phyloP scores from a whole-genome alignment of 2,329 filamentous ascomycete species.

The Colletotrichum plurivorum region DNA sequence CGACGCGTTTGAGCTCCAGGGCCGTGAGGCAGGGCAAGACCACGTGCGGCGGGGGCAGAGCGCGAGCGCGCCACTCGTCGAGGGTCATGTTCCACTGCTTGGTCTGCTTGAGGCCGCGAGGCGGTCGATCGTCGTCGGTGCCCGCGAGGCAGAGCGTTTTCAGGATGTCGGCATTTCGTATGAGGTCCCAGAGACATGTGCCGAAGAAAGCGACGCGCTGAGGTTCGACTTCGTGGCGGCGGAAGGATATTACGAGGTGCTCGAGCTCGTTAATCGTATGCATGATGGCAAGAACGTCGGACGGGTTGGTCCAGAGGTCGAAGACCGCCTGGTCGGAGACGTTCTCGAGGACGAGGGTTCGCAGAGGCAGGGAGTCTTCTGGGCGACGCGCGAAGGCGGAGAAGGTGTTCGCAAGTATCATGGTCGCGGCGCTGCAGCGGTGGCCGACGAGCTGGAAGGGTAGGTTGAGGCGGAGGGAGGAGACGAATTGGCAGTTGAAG shows the following conservation, averaged over 20 bases:
- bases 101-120: constrained; percentile 55
- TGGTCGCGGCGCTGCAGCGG: constrained; percentile 61
- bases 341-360: constrained; percentile 65
- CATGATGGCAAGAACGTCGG: constrained; percentile 65
- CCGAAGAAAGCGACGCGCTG: constrained; percentile 53
- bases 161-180: constrained; percentile 60
- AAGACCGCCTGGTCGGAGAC: constrained; percentile 63
- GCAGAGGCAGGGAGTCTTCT: constrained; percentile 58
- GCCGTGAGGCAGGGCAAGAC: constrained; percentile 55
- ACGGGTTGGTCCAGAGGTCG: constrained; percentile 65
- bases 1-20: constrained; percentile 60
- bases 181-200: constrained; percentile 64
- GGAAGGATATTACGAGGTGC: constrained; percentile 62
- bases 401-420: constrained; percentile 67
- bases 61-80: constrained; percentile 57
- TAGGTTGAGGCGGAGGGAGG: constrained; percentile 64
- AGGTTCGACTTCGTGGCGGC: constrained; percentile 57
- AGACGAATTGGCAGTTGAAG: constrained; percentile 59
- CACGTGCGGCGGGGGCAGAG: constrained; percentile 54
- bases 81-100: constrained; percentile 52
- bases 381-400: constrained; percentile 62
- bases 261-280: constrained; percentile 56
- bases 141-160: constrained; percentile 64
- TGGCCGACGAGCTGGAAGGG: constrained; percentile 65
- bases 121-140: constrained; percentile 57